Evolutionary conservation across 352 stramenopile genomes (phyloP).

Genomic region (Blastocystis sp.): DNA sequence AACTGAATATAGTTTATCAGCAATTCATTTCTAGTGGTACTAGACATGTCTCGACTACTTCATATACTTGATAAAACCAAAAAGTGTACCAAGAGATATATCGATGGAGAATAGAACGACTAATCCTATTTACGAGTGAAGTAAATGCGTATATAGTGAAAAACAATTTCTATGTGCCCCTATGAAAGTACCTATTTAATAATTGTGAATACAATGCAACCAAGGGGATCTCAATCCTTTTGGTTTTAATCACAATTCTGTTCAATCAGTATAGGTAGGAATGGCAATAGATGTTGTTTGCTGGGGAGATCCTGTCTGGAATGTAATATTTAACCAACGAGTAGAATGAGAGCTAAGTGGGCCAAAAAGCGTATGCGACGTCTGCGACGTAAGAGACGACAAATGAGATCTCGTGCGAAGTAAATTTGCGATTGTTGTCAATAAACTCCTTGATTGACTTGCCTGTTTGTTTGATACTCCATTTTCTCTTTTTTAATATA

Average conservation of each 20-base stretch:
- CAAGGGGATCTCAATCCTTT: not conserved
- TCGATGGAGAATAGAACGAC: too few relatives aligned
- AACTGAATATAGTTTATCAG: too few relatives aligned
- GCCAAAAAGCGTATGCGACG: slow-evolving; percentile 60
- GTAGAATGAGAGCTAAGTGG: slow-evolving; percentile 63
- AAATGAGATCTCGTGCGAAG: slow-evolving; percentile 59
- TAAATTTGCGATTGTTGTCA: slow-evolving; percentile 22
- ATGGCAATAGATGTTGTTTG: not conserved
- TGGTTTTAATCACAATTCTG: slow-evolving; percentile 1
- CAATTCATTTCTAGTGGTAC: too few relatives aligned
- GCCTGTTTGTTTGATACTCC: slow-evolving; percentile 28
- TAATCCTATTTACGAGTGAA: too few relatives aligned
- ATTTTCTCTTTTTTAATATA: not conserved
- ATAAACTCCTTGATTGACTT: not conserved
- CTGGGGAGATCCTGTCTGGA: not conserved
- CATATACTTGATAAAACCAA: too few relatives aligned
- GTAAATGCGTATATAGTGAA: too few relatives aligned
- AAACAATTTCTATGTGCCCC: too few relatives aligned
- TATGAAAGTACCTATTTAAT: not conserved
- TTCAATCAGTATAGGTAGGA: slow-evolving; percentile 46
- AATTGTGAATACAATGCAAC: not conserved
- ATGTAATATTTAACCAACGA: not conserved
- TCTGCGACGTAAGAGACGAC: slow-evolving; percentile 61
- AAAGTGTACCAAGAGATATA: too few relatives aligned
- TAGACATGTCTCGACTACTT: too few relatives aligned